Evolutionary conservation across 2,329 filamentous ascomycete genomes (phyloP), one percentile per base, ranked within the genome.

Genomic region (Fusarium continuum): DNA sequence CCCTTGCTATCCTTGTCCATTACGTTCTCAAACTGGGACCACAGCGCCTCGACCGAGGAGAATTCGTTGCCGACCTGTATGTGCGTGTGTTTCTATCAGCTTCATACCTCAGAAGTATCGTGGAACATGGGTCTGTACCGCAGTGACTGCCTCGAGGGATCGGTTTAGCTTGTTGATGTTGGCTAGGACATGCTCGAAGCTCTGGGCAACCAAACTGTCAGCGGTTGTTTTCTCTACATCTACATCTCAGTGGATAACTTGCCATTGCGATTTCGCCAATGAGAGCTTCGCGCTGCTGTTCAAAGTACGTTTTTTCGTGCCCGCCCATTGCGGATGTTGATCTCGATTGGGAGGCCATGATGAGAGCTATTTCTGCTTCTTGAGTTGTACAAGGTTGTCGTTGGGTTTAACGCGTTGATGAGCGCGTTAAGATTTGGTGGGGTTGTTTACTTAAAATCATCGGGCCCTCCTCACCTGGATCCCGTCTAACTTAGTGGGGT

Each of bases 111-210:
- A 14, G 13, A 10, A 11, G 3, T 5, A 19, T 2, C 4, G 8
- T 4, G 13, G 11, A 19, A 10, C 2, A 2, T 1, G 19, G 10
- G 3, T 28, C 13, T 86, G 41, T 80, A 94, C 94, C 40, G 92
- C 89, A 57, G 96, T 93, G 17, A 98, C 90, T 52, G 93, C 91
- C 77, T 99, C 94, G 16, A 99, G 81, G 32, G 90, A 94, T 28
- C 94, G 88, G 76, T 98, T 99, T 56, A 99, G 80, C 70, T 93
- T 93, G 79, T 98, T 99, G 77, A 98, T 92, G 72, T 97, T 97
- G 70, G 93, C 91, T 9, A 99, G 88, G 56, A 97, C 93, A 71
- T 95, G 89, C 72, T 98, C 95, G 74, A 99, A 86, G 76, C 82
- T 87, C 86, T 89, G 34, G 6, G n/a, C 7, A 29, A 17, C 8